Evolutionary conservation across 495 filamentous ascomycete genomes (phyloP).

Genomic region (Thozetella sp.): DNA sequence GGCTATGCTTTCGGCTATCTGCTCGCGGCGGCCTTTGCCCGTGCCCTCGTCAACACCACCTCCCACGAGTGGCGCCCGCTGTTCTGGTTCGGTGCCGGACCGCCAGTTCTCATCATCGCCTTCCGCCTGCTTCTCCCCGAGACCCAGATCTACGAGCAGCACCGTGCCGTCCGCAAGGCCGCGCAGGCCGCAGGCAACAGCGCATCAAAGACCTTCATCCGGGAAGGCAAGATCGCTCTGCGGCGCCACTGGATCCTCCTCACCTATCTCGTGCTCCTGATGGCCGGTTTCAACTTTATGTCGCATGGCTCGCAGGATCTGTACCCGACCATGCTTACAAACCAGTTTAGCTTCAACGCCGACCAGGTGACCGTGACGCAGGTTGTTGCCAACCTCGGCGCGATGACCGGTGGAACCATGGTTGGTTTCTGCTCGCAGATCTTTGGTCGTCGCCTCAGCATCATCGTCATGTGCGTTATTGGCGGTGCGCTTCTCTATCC

Average conservation of each 20-base stretch:
- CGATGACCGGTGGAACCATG: constrained; percentile 74
- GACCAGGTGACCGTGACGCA: constrained; percentile 81
- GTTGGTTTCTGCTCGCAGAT: constrained; percentile 80
- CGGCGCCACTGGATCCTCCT: constrained; percentile 79
- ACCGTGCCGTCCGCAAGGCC: constrained; percentile 55
- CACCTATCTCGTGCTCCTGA: constrained; percentile 78
- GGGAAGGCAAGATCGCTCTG: constrained; percentile 75
- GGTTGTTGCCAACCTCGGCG: constrained; percentile 83
- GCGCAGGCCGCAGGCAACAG: constrained; percentile 32
- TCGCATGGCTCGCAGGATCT: constrained; percentile 91
- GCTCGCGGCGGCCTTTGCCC: constrained; percentile 75
- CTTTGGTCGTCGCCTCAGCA: constrained; percentile 80
- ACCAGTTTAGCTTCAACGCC: constrained; percentile 72
- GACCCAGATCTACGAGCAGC: constrained; percentile 67
- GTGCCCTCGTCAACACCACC: constrained; percentile 72
- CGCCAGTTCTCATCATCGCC: constrained; percentile 78
- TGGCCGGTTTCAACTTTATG: constrained; percentile 95
- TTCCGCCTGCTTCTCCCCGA: constrained; percentile 79
- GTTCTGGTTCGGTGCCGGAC: constrained; percentile 84
- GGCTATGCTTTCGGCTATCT: constrained; percentile 90
- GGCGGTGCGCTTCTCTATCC: constrained; percentile 82
- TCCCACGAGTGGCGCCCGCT: constrained; percentile 77
- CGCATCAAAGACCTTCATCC: constrained; percentile 63
- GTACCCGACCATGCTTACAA: constrained; percentile 82
- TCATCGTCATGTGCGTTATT: constrained; percentile 74